Percentiles rank a stretch among this genome's conserved stretches.
Evolutionary conservation across 352 stramenopile species (phyloP).

Genomic region (Pythium sp.): DNA sequence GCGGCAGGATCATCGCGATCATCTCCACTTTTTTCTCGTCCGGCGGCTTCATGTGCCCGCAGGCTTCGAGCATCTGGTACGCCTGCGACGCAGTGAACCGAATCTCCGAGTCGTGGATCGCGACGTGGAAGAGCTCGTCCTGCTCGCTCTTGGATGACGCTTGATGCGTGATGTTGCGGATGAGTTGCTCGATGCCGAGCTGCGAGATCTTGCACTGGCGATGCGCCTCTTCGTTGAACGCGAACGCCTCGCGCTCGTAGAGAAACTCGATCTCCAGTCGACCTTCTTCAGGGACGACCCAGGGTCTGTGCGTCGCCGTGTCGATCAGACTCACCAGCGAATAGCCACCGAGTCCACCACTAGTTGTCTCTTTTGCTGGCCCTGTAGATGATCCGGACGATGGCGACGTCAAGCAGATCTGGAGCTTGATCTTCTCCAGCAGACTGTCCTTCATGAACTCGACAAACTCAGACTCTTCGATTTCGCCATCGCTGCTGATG

Average conservation of each 20-base stretch:
- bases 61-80: slow-evolving; percentile 78
- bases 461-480: slow-evolving; percentile 82
- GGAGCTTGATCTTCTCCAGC: slow-evolving; percentile 54
- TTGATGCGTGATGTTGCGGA: slow-evolving; percentile 62
- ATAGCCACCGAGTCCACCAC: neutral
- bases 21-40: slow-evolving; percentile 53
- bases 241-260: slow-evolving; percentile 67
- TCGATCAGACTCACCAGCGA: slow-evolving; percentile 43
- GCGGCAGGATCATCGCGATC: slow-evolving; percentile 66
- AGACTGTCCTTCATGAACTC: slow-evolving; percentile 74
- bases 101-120: slow-evolving; percentile 75
- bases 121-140: slow-evolving; percentile 75
- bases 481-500: slow-evolving; percentile 71
- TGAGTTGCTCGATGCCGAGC: slow-evolving; percentile 61
- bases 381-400: neutral
- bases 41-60: slow-evolving; percentile 52
- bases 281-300: slow-evolving; percentile 60
- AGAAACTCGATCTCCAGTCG: slow-evolving; percentile 76
- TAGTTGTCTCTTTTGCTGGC: neutral
- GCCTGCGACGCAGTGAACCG: slow-evolving; percentile 77
- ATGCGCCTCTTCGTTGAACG: slow-evolving; percentile 48
- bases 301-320: slow-evolving; percentile 51
- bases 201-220: slow-evolving; percentile 63
- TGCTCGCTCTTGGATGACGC: slow-evolving; percentile 59
- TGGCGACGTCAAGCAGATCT: slow-evolving; percentile 21